Percentiles rank a stretch among this genome's conserved stretches.
Evolutionary conservation across 768 basidiomycete species (phyloP).

Genomic region (Mycena filopes): DNA sequence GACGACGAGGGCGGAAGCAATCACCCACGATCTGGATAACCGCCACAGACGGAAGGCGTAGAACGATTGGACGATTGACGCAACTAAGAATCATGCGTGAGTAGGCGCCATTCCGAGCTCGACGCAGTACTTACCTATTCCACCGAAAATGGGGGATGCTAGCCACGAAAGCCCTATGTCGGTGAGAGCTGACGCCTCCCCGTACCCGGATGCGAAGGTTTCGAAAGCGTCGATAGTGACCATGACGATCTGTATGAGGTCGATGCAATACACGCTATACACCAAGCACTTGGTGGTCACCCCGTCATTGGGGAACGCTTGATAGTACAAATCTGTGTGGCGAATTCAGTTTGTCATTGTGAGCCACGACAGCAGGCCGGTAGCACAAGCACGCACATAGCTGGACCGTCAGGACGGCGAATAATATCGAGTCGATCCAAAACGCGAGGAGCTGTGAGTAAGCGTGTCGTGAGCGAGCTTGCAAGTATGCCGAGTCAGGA

Average conservation of each 20-base stretch:
- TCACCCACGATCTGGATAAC: constrained; percentile 8
- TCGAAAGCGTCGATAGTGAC: constrained; percentile 4
- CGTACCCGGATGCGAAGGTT: constrained; percentile 6
- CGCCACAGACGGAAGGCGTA: constrained; percentile 13
- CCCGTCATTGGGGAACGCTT: constrained; percentile 15
- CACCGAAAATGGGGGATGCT: neutral
- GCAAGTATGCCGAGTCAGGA: neutral
- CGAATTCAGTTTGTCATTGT: neutral
- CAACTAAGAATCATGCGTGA: neutral
- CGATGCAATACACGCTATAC: constrained; percentile 7
- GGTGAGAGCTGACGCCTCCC: neutral
- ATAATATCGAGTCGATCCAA: constrained; percentile 6
- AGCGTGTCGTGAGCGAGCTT: constrained; percentile 1
- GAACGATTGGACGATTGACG: constrained; percentile 9
- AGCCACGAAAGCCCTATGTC: neutral
- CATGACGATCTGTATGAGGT: constrained; percentile 8
- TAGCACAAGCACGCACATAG: constrained; percentile 13
- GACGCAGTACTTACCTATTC: neutral
- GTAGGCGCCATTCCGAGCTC: neutral
- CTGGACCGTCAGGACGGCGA: constrained; percentile 16
- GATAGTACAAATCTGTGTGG: constrained; percentile 13
- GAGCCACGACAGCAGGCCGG: no score
- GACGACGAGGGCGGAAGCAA: neutral
- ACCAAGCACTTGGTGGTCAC: neutral
- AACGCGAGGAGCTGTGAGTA: constrained; percentile 13